Evolutionary conservation across 495 filamentous ascomycete genomes (phyloP), one percentile per base, ranked within the genome.

Genomic region (Zalerion maritima): DNA sequence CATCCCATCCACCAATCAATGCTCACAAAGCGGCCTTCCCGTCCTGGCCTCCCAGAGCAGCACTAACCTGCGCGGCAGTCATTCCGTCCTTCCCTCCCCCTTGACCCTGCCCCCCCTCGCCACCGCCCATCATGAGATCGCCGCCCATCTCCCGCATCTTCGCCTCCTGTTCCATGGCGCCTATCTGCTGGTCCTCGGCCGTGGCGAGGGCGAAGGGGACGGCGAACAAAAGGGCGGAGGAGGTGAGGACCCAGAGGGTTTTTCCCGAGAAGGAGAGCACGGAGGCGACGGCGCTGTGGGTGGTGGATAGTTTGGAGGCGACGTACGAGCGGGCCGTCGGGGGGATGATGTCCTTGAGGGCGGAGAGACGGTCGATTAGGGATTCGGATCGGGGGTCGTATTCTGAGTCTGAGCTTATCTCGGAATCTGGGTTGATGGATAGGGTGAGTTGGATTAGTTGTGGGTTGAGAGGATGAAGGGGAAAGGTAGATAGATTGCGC

Each of bases 161-260:
- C 75, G 86, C 78, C 64, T 94, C 87, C 57, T 80, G 75, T 71
- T 96, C 89, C 83, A 89, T 84, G 67, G 94, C 87, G 35, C 81
- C 61, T 47, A 89, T 69, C 64, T 91, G 77, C 66, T 94, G 85
- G 57, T 99, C 89, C 64, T 99, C 91, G 29, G 78, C 72, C 55
- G 81, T 83, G 24, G 85, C 84, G 35, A 99, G 66, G 31, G 83
- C 82, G 67, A 78, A 96, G 15, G 89, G 91, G 28, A 96, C 81
- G 48, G 81, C 83, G 34, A 99, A 55, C 44, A 99, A 57, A 53
- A 99, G 69, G 26, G 79, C 83, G 33, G 73, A 81, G 25, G 86
- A 92, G 49, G 73, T 78, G 14, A 99, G 52, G 20, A 93, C 67
- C 80, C 81, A 99, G 40, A 92, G 57, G 13, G 75, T 68, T 60